A percentile compares a stretch with the other conserved stretches of the same genome.
Evolutionary conservation across 352 stramenopile species (phyloP).

Genomic region (Thalassiosira allenii): DNA sequence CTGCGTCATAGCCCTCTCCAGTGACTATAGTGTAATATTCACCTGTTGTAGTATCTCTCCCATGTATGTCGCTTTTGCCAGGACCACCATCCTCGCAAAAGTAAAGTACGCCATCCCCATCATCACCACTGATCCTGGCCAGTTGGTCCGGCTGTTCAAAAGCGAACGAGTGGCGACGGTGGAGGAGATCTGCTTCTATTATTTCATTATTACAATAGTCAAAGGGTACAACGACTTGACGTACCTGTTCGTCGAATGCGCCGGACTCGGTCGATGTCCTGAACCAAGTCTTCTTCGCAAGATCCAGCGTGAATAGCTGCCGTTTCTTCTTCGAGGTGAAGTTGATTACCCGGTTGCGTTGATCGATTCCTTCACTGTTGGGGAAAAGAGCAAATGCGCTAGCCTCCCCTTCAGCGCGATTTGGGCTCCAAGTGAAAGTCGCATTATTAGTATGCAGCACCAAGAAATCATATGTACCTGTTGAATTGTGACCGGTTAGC

Average conservation of each 20-base stretch:
- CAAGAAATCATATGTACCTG: conserved; percentile 14
- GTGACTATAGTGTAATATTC: conserved; percentile 46
- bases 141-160: conserved; percentile 68
- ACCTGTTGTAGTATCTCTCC: conserved; percentile 25
- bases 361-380: conserved; percentile 65
- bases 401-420: background rate
- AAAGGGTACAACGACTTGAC: no score
- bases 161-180: no score
- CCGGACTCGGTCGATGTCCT: conserved; percentile 46
- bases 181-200: no score
- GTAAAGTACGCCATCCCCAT: conserved; percentile 36
- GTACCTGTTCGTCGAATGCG: conserved; percentile 46
- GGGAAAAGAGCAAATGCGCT: conserved; percentile 9
- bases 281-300: conserved; percentile 51
- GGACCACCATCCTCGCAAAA: conserved; percentile 53
- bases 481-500: no score
- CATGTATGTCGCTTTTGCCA: conserved; percentile 26
- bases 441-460: conserved; percentile 24
- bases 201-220: no score
- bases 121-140: conserved; percentile 21
- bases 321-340: conserved; percentile 60
- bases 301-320: conserved; percentile 56
- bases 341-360: conserved; percentile 45
- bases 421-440: conserved; percentile 17
- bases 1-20: conserved; percentile 11